These are phyloP conservation scores for Pezicula neosporulosa DNA, from an alignment of 2,329 filamentous ascomycete species.

Conservation along the genomic window DNA sequence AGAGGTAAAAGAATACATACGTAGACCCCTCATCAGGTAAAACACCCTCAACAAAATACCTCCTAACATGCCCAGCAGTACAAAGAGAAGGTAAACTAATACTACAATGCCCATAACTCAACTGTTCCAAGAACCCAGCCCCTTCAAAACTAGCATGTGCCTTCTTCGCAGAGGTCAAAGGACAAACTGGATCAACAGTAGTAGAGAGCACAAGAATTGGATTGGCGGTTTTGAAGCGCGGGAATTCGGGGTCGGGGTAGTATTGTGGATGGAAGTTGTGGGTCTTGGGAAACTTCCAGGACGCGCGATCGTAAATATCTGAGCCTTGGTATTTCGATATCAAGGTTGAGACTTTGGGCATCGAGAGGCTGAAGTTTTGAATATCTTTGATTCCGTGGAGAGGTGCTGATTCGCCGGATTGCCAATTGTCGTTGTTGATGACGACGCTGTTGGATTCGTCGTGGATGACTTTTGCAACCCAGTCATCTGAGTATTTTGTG, in stretches of 20 bases:
- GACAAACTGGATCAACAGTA: conserved; percentile 20
- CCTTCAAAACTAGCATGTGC: conserved; percentile 20
- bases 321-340: conserved; percentile 12
- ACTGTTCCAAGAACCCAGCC: conserved; percentile 19
- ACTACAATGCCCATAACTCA: conserved; percentile 22
- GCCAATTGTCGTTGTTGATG: conserved; percentile 9
- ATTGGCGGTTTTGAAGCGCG: conserved; percentile 15
- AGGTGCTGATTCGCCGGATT: conserved; percentile 6
- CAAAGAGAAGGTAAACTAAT: conserved; percentile 19
- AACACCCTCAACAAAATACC: conserved; percentile 18
- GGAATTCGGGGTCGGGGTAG: conserved; percentile 12
- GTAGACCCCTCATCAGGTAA: conserved; percentile 12
- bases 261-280: conserved; percentile 13
- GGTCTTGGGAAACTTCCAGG: conserved; percentile 11
- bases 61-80: conserved; percentile 14
- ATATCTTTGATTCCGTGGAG: conserved; percentile 10
- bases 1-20: conserved; percentile 6
- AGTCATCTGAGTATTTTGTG: conserved; percentile 24
- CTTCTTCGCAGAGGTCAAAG: conserved; percentile 16
- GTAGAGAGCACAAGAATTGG: conserved; percentile 21
- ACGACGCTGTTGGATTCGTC: conserved; percentile 14
- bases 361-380: conserved; percentile 5
- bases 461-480: conserved; percentile 1
- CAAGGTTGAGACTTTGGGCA: conserved; percentile 2
- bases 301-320: conserved; percentile 8